Evolutionary conservation across 2,329 filamentous ascomycete genomes (phyloP).

Genomic region (Beauveria brongniartii): DNA sequence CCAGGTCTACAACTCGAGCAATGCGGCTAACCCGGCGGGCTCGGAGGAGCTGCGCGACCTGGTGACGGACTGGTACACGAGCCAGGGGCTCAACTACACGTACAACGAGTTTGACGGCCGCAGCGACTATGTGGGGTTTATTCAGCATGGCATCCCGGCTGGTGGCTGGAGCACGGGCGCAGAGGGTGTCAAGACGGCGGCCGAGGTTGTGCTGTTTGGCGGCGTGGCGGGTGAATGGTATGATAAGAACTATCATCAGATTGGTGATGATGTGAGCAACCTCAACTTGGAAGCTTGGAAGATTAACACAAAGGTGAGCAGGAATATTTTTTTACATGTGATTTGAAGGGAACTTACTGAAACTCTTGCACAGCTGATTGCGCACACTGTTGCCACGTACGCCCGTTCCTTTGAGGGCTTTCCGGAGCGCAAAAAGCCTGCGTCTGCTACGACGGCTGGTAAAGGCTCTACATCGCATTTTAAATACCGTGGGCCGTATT

Average conservation of each 20-base stretch:
- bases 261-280: constrained; percentile 52
- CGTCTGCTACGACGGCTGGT: background rate
- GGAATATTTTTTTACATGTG: background rate
- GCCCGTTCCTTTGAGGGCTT: constrained; percentile 58
- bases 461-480: background rate
- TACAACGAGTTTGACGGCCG: constrained; percentile 71
- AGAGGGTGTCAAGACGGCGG: constrained; percentile 64
- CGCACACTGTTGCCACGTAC: constrained; percentile 64
- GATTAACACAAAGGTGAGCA: constrained; percentile 48
- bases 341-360: background rate
- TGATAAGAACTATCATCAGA: constrained; percentile 53
- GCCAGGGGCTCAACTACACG: constrained; percentile 55
- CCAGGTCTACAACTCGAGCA: constrained; percentile 64
- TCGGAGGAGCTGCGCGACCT: constrained; percentile 61
- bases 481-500: background rate
- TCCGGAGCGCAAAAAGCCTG: constrained; percentile 39
- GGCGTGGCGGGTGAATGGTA: constrained; percentile 55
- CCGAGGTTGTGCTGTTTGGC: constrained; percentile 61
- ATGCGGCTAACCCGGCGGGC: constrained; percentile 60
- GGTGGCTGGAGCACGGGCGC: constrained; percentile 73
- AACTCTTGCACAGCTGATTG: constrained; percentile 46
- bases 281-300: constrained; percentile 54
- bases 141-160: constrained; percentile 61
- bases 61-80: constrained; percentile 59
- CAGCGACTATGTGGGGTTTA: constrained; percentile 73